Evolutionary conservation across 768 basidiomycete species (phyloP), one percentile per base, ranked within the genome.

Genomic region (Lactarius tabidus): DNA sequence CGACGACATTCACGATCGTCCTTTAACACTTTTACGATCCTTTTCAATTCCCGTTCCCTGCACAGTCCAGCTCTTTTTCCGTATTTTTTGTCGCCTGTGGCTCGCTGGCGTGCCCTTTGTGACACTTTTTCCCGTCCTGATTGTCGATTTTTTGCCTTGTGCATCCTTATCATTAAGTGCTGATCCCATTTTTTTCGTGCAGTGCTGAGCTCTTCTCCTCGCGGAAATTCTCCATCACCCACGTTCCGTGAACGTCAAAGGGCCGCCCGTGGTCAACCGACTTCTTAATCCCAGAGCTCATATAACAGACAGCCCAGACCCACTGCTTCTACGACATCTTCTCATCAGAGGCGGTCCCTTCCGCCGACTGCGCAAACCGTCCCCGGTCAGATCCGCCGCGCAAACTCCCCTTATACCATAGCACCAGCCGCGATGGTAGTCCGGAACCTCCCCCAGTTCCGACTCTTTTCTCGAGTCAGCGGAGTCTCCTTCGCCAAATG

Each of bases 211-310:
- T 59, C 62, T 36, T 70, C 69, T 5, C 67, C 69, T 1, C 69
- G 69, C 26, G 67, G 68, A 60, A 56, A 43, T 52, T 68, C 69
- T 29, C 69, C 69, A 1, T 68, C 69, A 15, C 64, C 69, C 10
- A 63, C 69, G 8, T 63, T 70, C 54, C 67, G 67, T 55, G 69
- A 70, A 59, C 63, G 63, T 33, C 69, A 65, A 45, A 59, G 67
- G 43, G 60, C 45, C 23, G 18, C 51, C 26, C 67, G 69, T 9
- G 69, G 69, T 18, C 67, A 65, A 26, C 68, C 69, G 9, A 60
- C 57, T 15, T 62, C 64, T 36, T 63, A 63, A 12, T 70, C 53
- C 36, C 67, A 57, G 57, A 51, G 63, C 39, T 20, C 64, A 33
- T 68, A 60, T 51, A 65, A 63, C n/a, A 63, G 60, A 15, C 69